Conservation (phyloP, 2,329 filamentous ascomycete species). For the Stemphylium vesicarium region DNA sequence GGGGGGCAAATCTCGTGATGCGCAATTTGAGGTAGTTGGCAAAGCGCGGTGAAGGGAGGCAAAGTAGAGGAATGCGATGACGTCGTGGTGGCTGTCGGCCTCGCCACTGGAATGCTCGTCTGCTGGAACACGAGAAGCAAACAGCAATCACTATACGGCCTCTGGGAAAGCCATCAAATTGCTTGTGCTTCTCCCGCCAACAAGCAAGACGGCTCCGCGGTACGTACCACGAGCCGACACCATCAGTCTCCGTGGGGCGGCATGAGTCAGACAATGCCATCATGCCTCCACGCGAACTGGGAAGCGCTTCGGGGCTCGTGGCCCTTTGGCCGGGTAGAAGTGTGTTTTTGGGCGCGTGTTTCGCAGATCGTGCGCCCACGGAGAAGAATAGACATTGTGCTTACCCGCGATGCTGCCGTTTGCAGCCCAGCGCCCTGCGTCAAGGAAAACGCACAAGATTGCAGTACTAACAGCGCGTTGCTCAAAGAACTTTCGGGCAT, state of each 20-base stretch:
- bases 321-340: constrained; percentile 5
- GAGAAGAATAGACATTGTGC: background rate
- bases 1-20: constrained; percentile 4
- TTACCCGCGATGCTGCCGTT: background rate
- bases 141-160: no score
- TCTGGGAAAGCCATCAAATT: background rate
- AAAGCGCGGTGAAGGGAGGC: constrained; percentile 2
- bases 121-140: no score
- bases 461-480: background rate
- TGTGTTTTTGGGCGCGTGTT: background rate
- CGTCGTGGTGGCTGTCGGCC: background rate
- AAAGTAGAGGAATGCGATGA: background rate
- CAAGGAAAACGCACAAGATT: background rate
- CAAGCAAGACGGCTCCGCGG: background rate
- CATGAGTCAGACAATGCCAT: constrained; percentile 2
- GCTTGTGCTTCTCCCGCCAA: background rate
- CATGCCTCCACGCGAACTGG: constrained; percentile 2
- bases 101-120: background rate
- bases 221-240: background rate
- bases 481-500: no score
- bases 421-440: background rate
- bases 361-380: constrained; percentile 4
- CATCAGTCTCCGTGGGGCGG: background rate
- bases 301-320: background rate
- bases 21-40: constrained; percentile 2